Base-by-base conservation (phyloP, 257 asterid genomes). In the Nicotiana benthamiana region DNA sequence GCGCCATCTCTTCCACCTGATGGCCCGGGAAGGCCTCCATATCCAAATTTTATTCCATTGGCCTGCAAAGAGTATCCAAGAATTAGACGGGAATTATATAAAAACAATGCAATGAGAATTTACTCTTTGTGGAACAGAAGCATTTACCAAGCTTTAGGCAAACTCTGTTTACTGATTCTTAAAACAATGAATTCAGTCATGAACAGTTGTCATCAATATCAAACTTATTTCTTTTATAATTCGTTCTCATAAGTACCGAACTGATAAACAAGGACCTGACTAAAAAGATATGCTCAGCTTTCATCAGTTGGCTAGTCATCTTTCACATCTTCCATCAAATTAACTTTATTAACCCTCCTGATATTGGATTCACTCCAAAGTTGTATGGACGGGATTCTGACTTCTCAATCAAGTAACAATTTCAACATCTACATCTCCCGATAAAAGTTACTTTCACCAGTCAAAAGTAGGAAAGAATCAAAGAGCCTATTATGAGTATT, bases 1-100 rank as follows among this genome's bases (percentile, higher is more conserved):
- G 59, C 76, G n/a, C 80, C 84, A 62, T 80, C 83, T 68, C 80
- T 62, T 81, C 84, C 84, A 16, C 66, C 75, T 1, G 81, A 81
- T 18, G 84, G 59, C 36, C 84, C 84, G 0, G 64, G 84, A 61
- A 81, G 34, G 63, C 81, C 81, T 32, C 80, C 80, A 12, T 81
- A 81, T 60, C 84, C 84, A 28, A 81, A 67, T 54, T 81, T 81
- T 60, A 81, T 81, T 32, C 84, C 84, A 48, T 61, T 46, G 11
- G 84, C 30, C 84, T 81, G 81, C 57, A 82, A 20, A 56, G 72
- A 54, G 28, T 26, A 57, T 28, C 17, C 53, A 27, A 66, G 28
- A 13, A 28, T 43, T 30, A 30, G 15, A 36, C 22, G 6, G 30
- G 48, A 36, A 46, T 72, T 43, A 72, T 24, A 24, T 30, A 51